A percentile compares a stretch with the other conserved stretches of the same genome.
Conservation (phyloP, 208 protist genomes). For the Trypanosomatidae sp. region DNA sequence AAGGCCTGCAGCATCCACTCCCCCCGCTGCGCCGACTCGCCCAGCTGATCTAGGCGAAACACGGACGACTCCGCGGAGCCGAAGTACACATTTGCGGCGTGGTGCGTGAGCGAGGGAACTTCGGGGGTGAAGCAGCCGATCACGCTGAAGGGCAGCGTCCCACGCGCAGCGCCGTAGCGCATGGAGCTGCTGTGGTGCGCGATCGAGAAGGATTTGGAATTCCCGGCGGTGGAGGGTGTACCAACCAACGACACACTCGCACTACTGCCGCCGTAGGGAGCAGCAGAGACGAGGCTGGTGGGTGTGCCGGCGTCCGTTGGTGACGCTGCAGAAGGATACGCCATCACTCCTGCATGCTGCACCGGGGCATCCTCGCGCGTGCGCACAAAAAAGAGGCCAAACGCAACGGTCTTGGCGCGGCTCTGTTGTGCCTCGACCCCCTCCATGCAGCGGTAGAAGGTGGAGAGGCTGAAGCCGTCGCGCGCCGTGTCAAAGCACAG, state of each 20-base stretch:
- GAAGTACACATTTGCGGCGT: constrained; percentile 46
- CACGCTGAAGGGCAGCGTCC: constrained; percentile 15
- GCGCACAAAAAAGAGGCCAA: constrained; percentile 47
- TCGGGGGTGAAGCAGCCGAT: constrained; percentile 68
- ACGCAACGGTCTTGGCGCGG: constrained; percentile 24
- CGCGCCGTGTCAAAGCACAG: constrained; percentile 54
- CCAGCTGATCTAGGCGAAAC: constrained; percentile 35
- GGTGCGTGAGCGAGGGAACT: constrained; percentile 40
- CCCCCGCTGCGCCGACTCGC: not conserved
- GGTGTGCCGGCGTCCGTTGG: no score
- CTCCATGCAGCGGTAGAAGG: constrained; percentile 57
- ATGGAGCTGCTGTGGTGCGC: not conserved
- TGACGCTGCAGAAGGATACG: no score
- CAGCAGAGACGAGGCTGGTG: no score
- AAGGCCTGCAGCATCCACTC: constrained; percentile 21
- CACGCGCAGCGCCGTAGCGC: not conserved
- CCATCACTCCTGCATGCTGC: no score
- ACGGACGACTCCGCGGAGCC: constrained; percentile 55
- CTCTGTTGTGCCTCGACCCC: constrained; percentile 25
- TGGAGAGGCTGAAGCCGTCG: constrained; percentile 55
- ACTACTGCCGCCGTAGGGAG: not conserved
- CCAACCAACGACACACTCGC: not conserved
- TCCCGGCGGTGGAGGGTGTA: not conserved
- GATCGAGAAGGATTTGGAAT: not conserved
- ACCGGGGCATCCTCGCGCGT: constrained; percentile 1